phyloP scores from a whole-genome alignment of 2,329 filamentous ascomycete genomes.

The Alternaria hordeiaustralica region DNA sequence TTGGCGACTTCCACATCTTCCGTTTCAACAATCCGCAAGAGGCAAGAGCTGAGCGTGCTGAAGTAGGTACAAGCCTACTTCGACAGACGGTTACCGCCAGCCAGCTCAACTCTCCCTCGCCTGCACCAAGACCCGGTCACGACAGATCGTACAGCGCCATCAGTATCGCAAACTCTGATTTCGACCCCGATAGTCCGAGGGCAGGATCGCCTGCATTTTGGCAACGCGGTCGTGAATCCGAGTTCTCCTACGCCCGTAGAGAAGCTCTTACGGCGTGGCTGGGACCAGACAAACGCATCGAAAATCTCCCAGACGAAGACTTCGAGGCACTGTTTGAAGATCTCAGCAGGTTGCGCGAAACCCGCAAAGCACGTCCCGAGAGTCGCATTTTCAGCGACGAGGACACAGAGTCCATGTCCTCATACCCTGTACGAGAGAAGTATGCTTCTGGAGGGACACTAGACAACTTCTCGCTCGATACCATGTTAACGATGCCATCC shows the following conservation, averaged over 20 bases:
- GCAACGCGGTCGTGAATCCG: conserved; percentile 75
- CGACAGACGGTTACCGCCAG: conserved; percentile 77
- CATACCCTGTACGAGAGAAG: conserved; percentile 88
- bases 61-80: conserved; percentile 76
- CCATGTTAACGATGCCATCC: conserved; percentile 89
- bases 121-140: conserved; percentile 70
- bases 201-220: conserved; percentile 80
- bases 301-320: conserved; percentile 89
- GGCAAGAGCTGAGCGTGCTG: conserved; percentile 87
- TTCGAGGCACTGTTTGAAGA: conserved; percentile 93
- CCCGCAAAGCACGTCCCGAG: conserved; percentile 72
- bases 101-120: conserved; percentile 69
- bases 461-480: conserved; percentile 96
- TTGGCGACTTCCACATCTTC: conserved; percentile 99
- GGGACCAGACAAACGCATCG: conserved; percentile 89
- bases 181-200: conserved; percentile 73
- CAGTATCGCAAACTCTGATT: conserved; percentile 80
- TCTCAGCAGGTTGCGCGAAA: conserved; percentile 85
- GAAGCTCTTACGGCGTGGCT: conserved; percentile 93
- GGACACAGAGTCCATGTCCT: conserved; percentile 83
- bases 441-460: conserved; percentile 94
- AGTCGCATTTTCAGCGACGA: conserved; percentile 70
- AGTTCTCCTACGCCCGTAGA: conserved; percentile 91
- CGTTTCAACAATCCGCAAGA: conserved; percentile 98
- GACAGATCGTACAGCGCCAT: conserved; percentile 70